Evolutionary conservation across 306 rosid genomes (phyloP).

Genomic region (Inga laurina): DNA sequence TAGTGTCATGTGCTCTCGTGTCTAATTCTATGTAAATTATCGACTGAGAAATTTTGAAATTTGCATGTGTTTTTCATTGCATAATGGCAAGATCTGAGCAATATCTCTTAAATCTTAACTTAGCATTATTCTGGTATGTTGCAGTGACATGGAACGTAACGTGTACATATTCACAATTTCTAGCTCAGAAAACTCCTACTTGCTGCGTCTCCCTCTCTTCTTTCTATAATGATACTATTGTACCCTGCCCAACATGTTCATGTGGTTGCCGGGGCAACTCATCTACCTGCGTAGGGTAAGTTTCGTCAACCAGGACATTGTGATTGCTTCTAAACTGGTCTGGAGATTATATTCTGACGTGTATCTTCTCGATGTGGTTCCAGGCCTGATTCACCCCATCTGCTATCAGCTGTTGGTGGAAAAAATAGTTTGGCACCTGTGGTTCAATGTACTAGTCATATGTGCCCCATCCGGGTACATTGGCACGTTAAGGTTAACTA

Average conservation of each 20-base stretch:
- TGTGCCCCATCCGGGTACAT: constrained; percentile 92
- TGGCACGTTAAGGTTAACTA: constrained; percentile 90
- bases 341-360: constrained; percentile 1
- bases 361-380: constrained; percentile 16
- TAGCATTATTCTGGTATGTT: constrained; percentile 25
- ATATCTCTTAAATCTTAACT: constrained; percentile 7
- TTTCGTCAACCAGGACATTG: constrained; percentile 20
- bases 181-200: constrained; percentile 74
- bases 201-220: constrained; percentile 93
- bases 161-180: constrained; percentile 84
- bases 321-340: constrained; percentile 14
- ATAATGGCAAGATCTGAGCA: neutral
- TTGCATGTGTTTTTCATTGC: neutral
- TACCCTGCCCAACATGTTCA: constrained; percentile 73
- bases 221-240: constrained; percentile 78
- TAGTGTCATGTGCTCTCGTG: neutral
- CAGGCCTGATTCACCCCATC: constrained; percentile 62
- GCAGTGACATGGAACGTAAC: constrained; percentile 97
- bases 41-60: neutral
- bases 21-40: neutral
- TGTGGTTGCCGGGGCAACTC: constrained; percentile 75
- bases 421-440: constrained; percentile 48
- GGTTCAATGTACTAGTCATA: constrained; percentile 80
- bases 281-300: constrained; percentile 72
- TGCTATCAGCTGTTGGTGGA: constrained; percentile 61